Base-by-base conservation (phyloP, 192 early-diverging fungal genomes). In the Lunasporangiospora selenospora region DNA sequence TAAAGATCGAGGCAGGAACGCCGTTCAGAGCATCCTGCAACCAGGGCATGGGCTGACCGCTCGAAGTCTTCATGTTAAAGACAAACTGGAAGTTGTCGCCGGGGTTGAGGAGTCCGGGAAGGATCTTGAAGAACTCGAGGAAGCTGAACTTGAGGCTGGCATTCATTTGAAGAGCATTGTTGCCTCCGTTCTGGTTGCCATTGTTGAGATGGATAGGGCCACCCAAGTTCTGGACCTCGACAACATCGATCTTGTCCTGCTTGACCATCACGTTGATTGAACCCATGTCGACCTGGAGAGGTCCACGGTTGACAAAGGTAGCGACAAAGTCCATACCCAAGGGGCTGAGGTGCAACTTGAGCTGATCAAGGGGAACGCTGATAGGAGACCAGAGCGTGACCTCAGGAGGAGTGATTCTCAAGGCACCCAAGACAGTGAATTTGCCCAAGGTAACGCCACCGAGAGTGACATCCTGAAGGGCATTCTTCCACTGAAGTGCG, bases 31-130 rank as follows among this genome's bases (percentile, higher is more conserved):
- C 65, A 59, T 67, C 56, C 50, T 67, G 42, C 51, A 67, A 67
- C 65, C 65, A 67, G 33, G 65, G 65, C 65, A 67, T 67, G 41
- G 65, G 56, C 48, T 67, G 56, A 16, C 65, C 65, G n/a, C 31
- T 36, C 9, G 65, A 67, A n/a, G 56, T 67, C 32, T 29, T 50
- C 65, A 59, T 53, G 12, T 38, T 52, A 57, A 67, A 67, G 30
- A 53, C 34, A 39, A 67, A 67, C 15, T 37, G 2, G 57, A 59
- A 67, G 48, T 33, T 53, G 43, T 12, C 29, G 12, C 4, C 56
- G 16, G 15, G 55, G 42, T 45, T 58, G 9, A 67, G 36, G n/a
- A 67, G 27, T 1, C 41, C 29, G 8, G 34, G n/a, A 21, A 67
- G 39, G 57, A 67, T 45, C 2, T 23, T 19, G 18, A 47, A n/a